These are phyloP conservation scores for Alternaria triticina DNA, from an alignment of 2,329 filamentous ascomycete genomes.

Conservation along the genomic window DNA sequence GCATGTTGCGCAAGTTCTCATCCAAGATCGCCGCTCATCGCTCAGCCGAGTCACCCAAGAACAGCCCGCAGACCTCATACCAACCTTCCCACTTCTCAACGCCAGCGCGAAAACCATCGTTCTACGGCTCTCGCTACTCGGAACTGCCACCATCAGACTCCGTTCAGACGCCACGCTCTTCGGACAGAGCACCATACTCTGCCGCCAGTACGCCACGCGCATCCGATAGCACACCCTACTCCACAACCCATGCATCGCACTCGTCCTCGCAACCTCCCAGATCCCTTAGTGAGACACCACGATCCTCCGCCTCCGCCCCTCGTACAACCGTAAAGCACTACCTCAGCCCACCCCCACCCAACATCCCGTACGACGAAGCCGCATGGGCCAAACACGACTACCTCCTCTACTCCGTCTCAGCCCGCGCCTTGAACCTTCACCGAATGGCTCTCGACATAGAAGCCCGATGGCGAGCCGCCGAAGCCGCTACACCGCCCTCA, in stretches of 20 bases:
- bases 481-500: not conserved
- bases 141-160: not conserved
- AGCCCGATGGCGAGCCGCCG: conserved; percentile 1
- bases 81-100: not conserved
- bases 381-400: not conserved
- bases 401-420: not conserved
- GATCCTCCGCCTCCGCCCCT: not conserved
- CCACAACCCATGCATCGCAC: not conserved
- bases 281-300: not conserved
- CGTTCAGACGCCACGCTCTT: not conserved
- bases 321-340: not conserved
- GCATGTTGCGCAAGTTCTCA: not conserved
- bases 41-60: not conserved
- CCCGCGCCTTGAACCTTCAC: not conserved
- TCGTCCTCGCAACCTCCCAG: not conserved
- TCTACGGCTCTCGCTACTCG: not conserved
- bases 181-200: not conserved
- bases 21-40: not conserved
- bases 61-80: not conserved
- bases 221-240: not conserved
- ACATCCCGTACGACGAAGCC: not conserved
- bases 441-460: not conserved
- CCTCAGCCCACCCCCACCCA: not conserved
- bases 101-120: not conserved
- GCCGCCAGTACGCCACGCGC: not conserved